Evolutionary conservation across 2,329 filamentous ascomycete species (phyloP).

Genomic region (Fusarium coicis): DNA sequence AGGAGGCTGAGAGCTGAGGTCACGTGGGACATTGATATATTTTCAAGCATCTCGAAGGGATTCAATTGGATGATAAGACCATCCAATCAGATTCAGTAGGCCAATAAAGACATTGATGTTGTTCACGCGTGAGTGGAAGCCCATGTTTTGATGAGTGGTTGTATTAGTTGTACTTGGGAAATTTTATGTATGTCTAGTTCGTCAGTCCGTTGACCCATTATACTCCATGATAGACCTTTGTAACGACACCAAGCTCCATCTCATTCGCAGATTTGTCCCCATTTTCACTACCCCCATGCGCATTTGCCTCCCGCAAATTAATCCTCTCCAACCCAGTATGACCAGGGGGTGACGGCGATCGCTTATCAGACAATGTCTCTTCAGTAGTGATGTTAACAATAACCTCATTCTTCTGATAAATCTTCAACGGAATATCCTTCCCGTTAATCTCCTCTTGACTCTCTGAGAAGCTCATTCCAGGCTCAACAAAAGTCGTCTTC

Average conservation of each 20-base stretch:
- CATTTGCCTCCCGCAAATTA: neutral
- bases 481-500: constrained; percentile 13
- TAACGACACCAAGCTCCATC: constrained; percentile 40
- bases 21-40: no score
- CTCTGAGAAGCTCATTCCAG: constrained; percentile 41
- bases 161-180: neutral
- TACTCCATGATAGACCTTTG: constrained; percentile 42
- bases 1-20: no score
- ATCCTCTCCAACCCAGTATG: neutral
- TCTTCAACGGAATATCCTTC: constrained; percentile 49
- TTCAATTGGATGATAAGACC: no score
- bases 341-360: neutral
- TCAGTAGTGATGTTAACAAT: constrained; percentile 43
- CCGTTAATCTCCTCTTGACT: constrained; percentile 54
- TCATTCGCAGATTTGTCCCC: constrained; percentile 28
- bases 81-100: no score
- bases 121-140: no score
- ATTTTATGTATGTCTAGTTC: neutral
- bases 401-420: constrained; percentile 52
- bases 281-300: constrained; percentile 2
- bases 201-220: neutral
- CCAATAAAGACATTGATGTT: no score
- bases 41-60: no score
- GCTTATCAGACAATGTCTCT: neutral
- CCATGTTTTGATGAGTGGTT: no score